Base-by-base conservation (phyloP, 2,329 filamentous ascomycete genomes). In the Talaromyces sp. region DNA sequence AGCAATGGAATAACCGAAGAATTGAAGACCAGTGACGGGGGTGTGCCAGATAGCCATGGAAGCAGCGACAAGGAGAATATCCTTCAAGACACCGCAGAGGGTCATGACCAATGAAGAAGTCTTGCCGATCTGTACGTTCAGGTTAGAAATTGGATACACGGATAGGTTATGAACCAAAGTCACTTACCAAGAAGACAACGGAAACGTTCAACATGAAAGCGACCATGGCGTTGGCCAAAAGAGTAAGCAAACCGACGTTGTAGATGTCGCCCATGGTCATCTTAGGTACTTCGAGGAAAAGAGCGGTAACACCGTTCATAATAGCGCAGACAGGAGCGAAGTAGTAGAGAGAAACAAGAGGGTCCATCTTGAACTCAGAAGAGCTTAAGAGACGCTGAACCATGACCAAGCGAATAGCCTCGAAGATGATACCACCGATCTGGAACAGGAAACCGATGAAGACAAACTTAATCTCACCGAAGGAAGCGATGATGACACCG, bases 401-500 rank as follows among this genome's bases (percentile, higher is more conserved):
- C 88, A 95, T 90, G 75, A 91, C 87, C 62, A 94, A 78, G 60
- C 90, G 86, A 61, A 89, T 81, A 45, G 90, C 89, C 77, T 95
- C 90, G 69, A 92, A 93, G 53, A 87, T 71, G 64, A 92, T 89
- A 63, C 89, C 90, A 60, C 81, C 87, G 56, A 88, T 71, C 76
- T 94, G 90, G 75, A 82, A 88, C 35, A 86, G 61, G 72, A 89
- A 85, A 48, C 85, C 85, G 40, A 83, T 67, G 59, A 77, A 65
- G 66, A 77, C 88, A 72, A 99, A 99, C 72, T 92, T 87, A 75
- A 99, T 95, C 80, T 99, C 94, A 69, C 94, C 94, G 63, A 96
- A 84, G 1, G 93, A 96, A 52, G 94, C 94, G 70, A 99, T 91
- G 64, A 97, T 80, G 66, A 97, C 92, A 81, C 94, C 94, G 55